phyloP scores from a whole-genome alignment of 2,329 filamentous ascomycete genomes.

The Aspergillus pseudotamarii region DNA sequence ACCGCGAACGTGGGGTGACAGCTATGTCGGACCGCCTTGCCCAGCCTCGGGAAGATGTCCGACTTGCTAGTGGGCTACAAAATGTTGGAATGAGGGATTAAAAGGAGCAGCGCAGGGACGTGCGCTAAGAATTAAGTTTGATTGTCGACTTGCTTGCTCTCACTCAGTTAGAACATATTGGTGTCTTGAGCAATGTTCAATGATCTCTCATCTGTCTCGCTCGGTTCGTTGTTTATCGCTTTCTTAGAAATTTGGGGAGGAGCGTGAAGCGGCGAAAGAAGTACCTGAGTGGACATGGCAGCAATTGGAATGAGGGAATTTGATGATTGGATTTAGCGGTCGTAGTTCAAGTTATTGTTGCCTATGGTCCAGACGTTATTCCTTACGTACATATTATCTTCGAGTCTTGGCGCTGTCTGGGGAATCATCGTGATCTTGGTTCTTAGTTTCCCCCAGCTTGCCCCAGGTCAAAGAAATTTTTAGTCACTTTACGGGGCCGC shows the following conservation, averaged over 20 bases:
- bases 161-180: background rate
- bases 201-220: background rate
- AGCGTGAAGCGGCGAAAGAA: background rate
- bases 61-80: background rate
- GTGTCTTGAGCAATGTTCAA: background rate
- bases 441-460: background rate
- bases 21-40: conserved; percentile 2
- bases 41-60: conserved; percentile 12
- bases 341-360: background rate
- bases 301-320: background rate
- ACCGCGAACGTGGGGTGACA: conserved; percentile 6
- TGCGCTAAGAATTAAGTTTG: background rate
- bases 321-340: background rate
- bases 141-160: background rate
- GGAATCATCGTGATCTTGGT: background rate
- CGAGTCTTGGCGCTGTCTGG: background rate
- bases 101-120: background rate
- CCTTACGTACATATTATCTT: background rate
- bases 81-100: background rate
- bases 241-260: background rate
- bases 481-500: conserved; percentile 2
- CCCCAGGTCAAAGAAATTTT: background rate
- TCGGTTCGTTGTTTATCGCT: background rate
- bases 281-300: background rate
- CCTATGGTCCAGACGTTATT: background rate